phyloP scores from a whole-genome alignment of 2,329 filamentous ascomycete genomes.

The Diplodia mutila region DNA sequence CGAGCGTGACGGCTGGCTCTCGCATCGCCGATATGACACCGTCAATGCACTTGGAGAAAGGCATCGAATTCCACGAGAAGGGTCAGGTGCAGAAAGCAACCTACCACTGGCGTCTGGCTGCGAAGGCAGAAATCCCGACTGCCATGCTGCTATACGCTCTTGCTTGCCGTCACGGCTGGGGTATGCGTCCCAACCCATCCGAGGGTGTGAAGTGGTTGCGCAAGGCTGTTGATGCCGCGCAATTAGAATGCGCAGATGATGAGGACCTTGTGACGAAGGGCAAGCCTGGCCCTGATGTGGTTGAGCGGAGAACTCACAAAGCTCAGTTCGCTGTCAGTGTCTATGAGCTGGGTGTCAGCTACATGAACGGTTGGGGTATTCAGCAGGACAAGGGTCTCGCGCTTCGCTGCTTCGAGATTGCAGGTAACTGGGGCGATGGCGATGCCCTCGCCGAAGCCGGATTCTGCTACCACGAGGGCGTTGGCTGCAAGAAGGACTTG shows the following conservation, averaged over 20 bases:
- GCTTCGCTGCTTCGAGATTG: constrained; percentile 93
- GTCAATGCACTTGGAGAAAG: constrained; percentile 88
- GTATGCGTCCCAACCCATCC: constrained; percentile 87
- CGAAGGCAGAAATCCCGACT: constrained; percentile 81
- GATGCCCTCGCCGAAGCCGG: constrained; percentile 93
- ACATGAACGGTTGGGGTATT: constrained; percentile 98
- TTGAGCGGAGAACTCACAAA: constrained; percentile 79
- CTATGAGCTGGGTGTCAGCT: constrained; percentile 93
- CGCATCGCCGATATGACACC: constrained; percentile 69
- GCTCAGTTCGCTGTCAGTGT: constrained; percentile 94
- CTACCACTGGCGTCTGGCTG: constrained; percentile 90
- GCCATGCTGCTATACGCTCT: constrained; percentile 96
- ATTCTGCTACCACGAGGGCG: constrained; percentile 91
- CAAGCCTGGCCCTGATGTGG: constrained; percentile 62
- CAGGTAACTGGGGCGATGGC: constrained; percentile 90
- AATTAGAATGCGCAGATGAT: constrained; percentile 81
- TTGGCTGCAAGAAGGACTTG: constrained; percentile 93
- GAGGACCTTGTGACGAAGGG: constrained; percentile 66
- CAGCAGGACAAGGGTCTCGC: constrained; percentile 88
- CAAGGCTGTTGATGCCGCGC: constrained; percentile 83
- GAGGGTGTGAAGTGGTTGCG: constrained; percentile 93
- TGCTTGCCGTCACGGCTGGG: constrained; percentile 95
- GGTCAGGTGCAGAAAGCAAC: constrained; percentile 91
- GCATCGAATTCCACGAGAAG: constrained; percentile 85
- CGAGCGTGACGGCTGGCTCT: constrained; percentile 33